These are phyloP conservation scores for Blastobotrys illinoisensis DNA, from an alignment of 1,139 yeast genomes.

Conservation along the genomic window DNA sequence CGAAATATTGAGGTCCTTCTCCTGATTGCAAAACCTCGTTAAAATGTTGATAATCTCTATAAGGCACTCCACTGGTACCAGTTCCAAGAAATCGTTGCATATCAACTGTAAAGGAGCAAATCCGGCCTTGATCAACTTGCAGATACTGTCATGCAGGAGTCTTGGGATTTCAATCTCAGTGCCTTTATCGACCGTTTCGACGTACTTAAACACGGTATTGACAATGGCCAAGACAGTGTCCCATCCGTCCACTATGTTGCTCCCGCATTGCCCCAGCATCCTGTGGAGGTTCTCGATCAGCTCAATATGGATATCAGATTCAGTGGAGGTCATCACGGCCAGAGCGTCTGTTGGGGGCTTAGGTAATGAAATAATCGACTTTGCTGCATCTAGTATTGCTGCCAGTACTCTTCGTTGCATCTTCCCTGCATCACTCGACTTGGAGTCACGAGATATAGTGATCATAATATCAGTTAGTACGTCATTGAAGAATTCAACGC, in stretches of 20 bases:
- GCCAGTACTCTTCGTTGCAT: constrained; percentile 14
- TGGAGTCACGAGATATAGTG: constrained; percentile 6
- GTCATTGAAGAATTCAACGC: constrained; percentile 46
- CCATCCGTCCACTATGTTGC: constrained; percentile 62
- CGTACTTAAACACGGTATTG: constrained; percentile 51
- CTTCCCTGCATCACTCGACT: constrained; percentile 1
- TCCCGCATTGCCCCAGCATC: constrained; percentile 70
- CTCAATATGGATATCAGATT: constrained; percentile 54
- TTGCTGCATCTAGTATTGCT: constrained; percentile 13
- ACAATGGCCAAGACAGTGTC: constrained; percentile 60
- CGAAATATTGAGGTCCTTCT: constrained; percentile 71
- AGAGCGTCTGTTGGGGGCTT: constrained; percentile 20
- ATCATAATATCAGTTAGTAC: neutral
- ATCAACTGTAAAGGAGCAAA: constrained; percentile 78
- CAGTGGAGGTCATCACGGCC: constrained; percentile 21
- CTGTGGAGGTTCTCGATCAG: constrained; percentile 59
- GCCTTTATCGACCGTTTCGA: constrained; percentile 6
- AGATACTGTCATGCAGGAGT: constrained; percentile 12
- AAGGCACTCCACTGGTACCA: constrained; percentile 56
- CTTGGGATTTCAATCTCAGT: constrained; percentile 3
- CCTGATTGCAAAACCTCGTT: constrained; percentile 64
- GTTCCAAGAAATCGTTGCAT: constrained; percentile 73
- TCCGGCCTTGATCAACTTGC: constrained; percentile 48
- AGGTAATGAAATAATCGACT: constrained; percentile 12
- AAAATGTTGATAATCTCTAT: constrained; percentile 65